Evolutionary conservation across 2,329 filamentous ascomycete species (phyloP).

Genomic region (Ceratocystis papillata): DNA sequence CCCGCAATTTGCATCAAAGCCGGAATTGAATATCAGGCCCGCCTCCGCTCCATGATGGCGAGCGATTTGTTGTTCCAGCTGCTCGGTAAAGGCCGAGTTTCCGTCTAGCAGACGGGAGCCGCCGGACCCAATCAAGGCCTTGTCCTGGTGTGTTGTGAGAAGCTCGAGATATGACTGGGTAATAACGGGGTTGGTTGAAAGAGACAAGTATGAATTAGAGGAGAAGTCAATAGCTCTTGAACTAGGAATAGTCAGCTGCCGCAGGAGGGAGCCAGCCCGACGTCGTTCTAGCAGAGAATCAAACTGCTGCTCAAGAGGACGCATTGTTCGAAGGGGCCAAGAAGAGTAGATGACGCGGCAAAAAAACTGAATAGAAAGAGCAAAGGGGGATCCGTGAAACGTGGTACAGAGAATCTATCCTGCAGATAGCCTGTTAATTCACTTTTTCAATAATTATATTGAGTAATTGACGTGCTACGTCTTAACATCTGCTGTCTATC

Average conservation of each 20-base stretch:
- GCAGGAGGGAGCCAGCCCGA: not conserved
- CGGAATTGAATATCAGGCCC: constrained; percentile 46
- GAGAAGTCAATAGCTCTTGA: constrained; percentile 54
- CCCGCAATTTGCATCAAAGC: constrained; percentile 56
- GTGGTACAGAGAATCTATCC: too few relatives aligned
- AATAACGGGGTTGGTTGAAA: constrained; percentile 41
- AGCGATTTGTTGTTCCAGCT: constrained; percentile 39
- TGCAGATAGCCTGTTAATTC: too few relatives aligned
- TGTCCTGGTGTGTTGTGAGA: constrained; percentile 41
- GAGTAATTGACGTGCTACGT: too few relatives aligned
- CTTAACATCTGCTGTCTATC: too few relatives aligned
- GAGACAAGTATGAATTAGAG: constrained; percentile 71
- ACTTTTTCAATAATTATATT: too few relatives aligned
- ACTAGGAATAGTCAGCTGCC: not conserved
- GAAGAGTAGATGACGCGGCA: too few relatives aligned
- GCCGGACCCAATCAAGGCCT: constrained; percentile 37
- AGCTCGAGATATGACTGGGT: constrained; percentile 44
- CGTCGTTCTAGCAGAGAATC: not conserved
- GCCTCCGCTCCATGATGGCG: constrained; percentile 38
- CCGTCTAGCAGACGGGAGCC: constrained; percentile 46
- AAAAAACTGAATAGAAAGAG: too few relatives aligned
- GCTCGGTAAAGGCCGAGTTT: constrained; percentile 38
- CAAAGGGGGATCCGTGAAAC: too few relatives aligned
- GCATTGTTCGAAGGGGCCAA: not conserved
- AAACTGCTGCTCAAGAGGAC: constrained; percentile 13